These are phyloP conservation scores for Dovyalis caffra DNA, from an alignment of 345 rosid species.

Conservation along the genomic window DNA sequence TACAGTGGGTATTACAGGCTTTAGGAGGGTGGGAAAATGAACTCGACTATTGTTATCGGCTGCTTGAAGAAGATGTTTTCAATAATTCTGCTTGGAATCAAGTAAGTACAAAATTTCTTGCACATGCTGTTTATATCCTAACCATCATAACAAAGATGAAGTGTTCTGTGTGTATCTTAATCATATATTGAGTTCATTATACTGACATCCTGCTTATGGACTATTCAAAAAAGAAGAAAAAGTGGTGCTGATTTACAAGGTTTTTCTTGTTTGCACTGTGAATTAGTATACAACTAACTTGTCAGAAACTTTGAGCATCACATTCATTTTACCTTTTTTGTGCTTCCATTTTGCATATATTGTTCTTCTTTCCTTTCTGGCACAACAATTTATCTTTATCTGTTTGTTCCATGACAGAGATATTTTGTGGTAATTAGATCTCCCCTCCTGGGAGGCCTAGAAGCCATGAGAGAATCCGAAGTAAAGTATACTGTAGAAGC, in stretches of 20 bases:
- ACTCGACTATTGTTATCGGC: conserved; percentile 68
- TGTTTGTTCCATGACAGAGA: conserved; percentile 47
- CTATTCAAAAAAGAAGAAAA: background rate
- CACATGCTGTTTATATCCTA: background rate
- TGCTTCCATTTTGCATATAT: conserved; percentile 3
- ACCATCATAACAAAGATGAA: background rate
- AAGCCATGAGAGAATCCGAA: conserved; percentile 75
- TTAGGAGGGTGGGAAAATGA: conserved; percentile 96
- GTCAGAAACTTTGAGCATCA: background rate
- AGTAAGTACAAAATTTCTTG: conserved; percentile 33
- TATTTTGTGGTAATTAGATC: conserved; percentile 67
- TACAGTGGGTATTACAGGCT: conserved; percentile 78
- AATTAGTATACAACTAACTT: background rate
- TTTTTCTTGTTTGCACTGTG: background rate
- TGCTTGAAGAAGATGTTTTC: conserved; percentile 73
- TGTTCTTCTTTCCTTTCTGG: background rate
- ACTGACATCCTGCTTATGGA: background rate
- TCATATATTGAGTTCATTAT: background rate
- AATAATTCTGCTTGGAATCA: conserved; percentile 99
- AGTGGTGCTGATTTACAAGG: background rate
- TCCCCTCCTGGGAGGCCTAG: conserved; percentile 65
- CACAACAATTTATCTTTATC: background rate
- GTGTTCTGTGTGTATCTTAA: conserved; percentile 2
- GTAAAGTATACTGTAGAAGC: conserved; percentile 61
- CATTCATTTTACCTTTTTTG: background rate